A percentile compares a stretch with the other conserved stretches of the same genome.
Evolutionary conservation across 2,329 filamentous ascomycete genomes (phyloP).

Genomic region (Periconia macrospinosa): DNA sequence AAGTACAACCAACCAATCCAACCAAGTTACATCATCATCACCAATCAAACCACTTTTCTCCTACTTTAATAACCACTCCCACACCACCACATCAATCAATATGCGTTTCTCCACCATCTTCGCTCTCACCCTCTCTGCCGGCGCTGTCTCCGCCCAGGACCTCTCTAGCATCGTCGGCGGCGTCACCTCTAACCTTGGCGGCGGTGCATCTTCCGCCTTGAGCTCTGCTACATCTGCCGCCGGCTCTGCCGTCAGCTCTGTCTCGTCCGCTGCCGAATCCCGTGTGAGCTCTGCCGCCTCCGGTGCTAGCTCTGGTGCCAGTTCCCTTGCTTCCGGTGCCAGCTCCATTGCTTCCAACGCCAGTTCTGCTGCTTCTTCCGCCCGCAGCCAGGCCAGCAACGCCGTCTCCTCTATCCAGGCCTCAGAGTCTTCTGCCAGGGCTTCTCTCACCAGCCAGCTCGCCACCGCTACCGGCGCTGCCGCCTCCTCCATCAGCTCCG

Average conservation of each 20-base stretch:
- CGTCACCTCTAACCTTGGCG: constrained; percentile 13
- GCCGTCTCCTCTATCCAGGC: constrained; percentile 2
- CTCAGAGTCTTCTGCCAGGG: constrained; percentile 5
- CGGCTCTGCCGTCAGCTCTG: constrained; percentile 10
- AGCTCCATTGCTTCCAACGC: constrained; percentile 7
- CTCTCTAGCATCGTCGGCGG: constrained; percentile 18
- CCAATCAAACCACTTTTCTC: background rate
- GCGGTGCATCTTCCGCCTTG: constrained; percentile 12
- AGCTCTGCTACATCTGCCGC: constrained; percentile 6
- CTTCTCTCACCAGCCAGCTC: constrained; percentile 3
- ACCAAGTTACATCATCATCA: background rate
- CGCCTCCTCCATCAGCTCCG: constrained; percentile 8
- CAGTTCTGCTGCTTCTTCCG: background rate
- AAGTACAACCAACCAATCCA: constrained; percentile 1
- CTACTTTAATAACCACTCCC: constrained; percentile 2
- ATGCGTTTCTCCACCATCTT: constrained; percentile 42
- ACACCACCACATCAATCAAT: constrained; percentile 17
- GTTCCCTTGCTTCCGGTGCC: constrained; percentile 15
- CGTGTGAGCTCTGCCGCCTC: constrained; percentile 12
- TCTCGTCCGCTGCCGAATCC: constrained; percentile 11
- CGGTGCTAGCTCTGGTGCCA: constrained; percentile 4
- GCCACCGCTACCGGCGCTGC: constrained; percentile 8
- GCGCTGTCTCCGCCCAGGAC: constrained; percentile 31
- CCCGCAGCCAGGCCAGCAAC: no score
- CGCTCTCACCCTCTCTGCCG: constrained; percentile 30